Base-by-base conservation (phyloP, 805 yeast genomes). In the Zygosaccharomyces bailii region DNA sequence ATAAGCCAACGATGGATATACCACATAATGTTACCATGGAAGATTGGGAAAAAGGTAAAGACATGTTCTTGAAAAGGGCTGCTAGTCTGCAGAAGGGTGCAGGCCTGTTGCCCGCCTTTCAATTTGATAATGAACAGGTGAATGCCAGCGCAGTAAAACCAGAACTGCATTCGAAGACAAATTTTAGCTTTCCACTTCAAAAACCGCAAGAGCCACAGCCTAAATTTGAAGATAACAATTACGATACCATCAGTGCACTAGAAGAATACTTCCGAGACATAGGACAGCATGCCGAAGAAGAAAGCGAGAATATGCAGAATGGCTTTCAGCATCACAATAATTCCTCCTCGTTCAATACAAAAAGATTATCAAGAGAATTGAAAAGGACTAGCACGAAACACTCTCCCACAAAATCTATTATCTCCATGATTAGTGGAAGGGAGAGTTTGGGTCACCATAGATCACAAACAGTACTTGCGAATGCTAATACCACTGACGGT, bases 371-470 rank as follows among this genome's bases (percentile, higher is more conserved):
- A 2, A 52, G 38, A 29, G 60, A 52, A 5, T 21, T 53, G 23
- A 35, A 48, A 2, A 47, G 54, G 37, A 38, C 51, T 4, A 50
- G 43, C 13, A 48, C 55, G 13, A 49, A 53, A 27, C 66, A 63
- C 45, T 63, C 68, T 1, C 68, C 68, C 21, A 61, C 66, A 1
- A 63, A 63, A 51, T 63, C 68, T 8, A 46, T 63, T 19, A 52
- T 52, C 7, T 63, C 67, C 1, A 52, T 60, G 11, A 48, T 57
- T 10, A 58, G 63, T 23, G 53, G 60, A 8, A 41, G 42, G 7
- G 55, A 49, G 18, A 48, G 52, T 6, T 16, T 27, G 5, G 46
- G 49, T 11, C 45, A 49, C n/a, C 56, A 53, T 33, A 42, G 46
- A 38, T 53, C 59, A 17, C 51, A 46, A 24, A 51, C 47, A 20